These are phyloP conservation scores for Vitis hybrid DNA, from an alignment of 177 flowering plant genomes.

Conservation along the genomic window DNA sequence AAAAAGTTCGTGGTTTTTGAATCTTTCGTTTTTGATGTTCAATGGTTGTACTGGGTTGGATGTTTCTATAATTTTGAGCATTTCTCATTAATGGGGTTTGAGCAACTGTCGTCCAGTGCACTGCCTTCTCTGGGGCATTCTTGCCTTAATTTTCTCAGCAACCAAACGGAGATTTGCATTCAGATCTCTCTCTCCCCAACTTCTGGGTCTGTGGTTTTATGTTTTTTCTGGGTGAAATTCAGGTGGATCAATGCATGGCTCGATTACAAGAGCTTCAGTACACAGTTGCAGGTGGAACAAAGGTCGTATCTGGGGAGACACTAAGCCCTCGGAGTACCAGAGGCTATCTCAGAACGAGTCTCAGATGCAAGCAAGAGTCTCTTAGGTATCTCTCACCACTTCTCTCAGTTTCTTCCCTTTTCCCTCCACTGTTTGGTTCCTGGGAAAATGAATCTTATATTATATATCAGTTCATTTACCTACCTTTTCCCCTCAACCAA, in stretches of 20 bases:
- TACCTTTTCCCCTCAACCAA: no score
- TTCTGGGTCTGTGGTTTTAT: background rate
- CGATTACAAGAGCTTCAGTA: conserved; percentile 92
- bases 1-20: background rate
- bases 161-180: no score
- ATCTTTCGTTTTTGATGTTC: background rate
- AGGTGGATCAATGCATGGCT: conserved; percentile 95
- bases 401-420: background rate
- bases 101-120: background rate
- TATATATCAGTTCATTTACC: no score
- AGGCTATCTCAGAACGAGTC: conserved; percentile 67
- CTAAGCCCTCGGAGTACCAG: conserved; percentile 82
- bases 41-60: no score
- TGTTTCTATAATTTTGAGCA: background rate
- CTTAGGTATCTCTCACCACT: conserved; percentile 39
- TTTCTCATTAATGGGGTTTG: background rate
- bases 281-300: conserved; percentile 78
- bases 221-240: conserved; percentile 8
- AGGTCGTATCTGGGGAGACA: conserved; percentile 58
- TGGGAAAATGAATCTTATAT: background rate
- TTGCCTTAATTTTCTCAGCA: no score
- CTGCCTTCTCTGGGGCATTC: no score
- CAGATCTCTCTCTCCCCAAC: no score
- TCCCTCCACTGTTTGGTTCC: background rate
- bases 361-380: conserved; percentile 91